Evolutionary conservation across 2,329 filamentous ascomycete species (phyloP).

Genomic region (Aspergillus pseudotamarii): DNA sequence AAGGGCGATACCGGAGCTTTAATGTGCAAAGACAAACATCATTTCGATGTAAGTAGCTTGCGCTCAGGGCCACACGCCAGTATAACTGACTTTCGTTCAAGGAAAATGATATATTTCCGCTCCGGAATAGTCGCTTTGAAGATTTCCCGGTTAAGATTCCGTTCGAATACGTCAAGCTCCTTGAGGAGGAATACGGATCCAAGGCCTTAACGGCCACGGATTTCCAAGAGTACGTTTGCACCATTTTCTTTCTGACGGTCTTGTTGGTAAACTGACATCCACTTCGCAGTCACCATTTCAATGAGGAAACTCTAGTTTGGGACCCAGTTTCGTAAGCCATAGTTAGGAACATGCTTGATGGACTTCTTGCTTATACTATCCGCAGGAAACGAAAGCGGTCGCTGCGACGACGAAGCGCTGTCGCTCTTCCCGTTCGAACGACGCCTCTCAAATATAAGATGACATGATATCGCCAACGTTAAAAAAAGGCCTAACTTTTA

Average conservation of each 20-base stretch:
- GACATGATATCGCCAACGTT: slow-evolving; percentile 5
- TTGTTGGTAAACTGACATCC: slow-evolving; percentile 1
- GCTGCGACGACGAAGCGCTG: slow-evolving; percentile 10
- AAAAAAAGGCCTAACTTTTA: not conserved
- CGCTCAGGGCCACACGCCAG: slow-evolving; percentile 5
- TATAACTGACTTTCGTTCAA: slow-evolving; percentile 3
- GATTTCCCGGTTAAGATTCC: slow-evolving; percentile 57
- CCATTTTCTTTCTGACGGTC: not conserved
- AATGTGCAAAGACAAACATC: slow-evolving; percentile 61
- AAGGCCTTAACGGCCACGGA: slow-evolving; percentile 50
- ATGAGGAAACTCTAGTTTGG: slow-evolving; percentile 35
- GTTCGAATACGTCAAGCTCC: slow-evolving; percentile 57
- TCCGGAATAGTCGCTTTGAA: slow-evolving; percentile 59
- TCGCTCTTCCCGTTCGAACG: slow-evolving; percentile 13
- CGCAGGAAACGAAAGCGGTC: slow-evolving; percentile 12
- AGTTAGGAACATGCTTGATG: not conserved
- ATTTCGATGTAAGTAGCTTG: slow-evolving; percentile 45
- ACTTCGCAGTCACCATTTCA: slow-evolving; percentile 36
- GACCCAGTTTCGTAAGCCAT: slow-evolving; percentile 24
- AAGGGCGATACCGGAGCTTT: slow-evolving; percentile 47
- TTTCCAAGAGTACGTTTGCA: slow-evolving; percentile 43
- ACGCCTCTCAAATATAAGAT: slow-evolving; percentile 12
- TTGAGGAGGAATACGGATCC: slow-evolving; percentile 59
- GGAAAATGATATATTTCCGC: slow-evolving; percentile 59
- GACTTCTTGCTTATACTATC: not conserved